phyloP scores from a whole-genome alignment of 2,329 filamentous ascomycete species.

The Fusarium nelsonii region DNA sequence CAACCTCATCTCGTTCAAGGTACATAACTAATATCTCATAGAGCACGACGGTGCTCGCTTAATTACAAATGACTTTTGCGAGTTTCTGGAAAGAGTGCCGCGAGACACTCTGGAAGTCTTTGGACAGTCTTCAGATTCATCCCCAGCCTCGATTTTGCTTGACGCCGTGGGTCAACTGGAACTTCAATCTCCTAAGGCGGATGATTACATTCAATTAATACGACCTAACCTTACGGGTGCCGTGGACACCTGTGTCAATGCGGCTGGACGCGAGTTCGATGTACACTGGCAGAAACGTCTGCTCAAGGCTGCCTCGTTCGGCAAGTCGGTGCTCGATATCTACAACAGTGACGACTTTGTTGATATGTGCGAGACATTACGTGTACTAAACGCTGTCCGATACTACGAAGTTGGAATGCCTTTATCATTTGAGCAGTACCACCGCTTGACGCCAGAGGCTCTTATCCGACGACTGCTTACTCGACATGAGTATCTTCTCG shows the following conservation, averaged over 20 bases:
- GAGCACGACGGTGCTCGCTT: constrained; percentile 88
- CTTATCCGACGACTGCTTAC: constrained; percentile 89
- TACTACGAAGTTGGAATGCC: constrained; percentile 93
- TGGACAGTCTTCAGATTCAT: constrained; percentile 86
- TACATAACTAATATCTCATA: constrained; percentile 45
- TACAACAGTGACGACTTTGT: constrained; percentile 99
- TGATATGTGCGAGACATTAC: constrained; percentile 94
- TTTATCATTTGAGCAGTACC: constrained; percentile 92
- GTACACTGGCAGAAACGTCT: constrained; percentile 94
- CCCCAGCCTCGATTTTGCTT: constrained; percentile 89
- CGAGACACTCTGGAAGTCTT: constrained; percentile 90
- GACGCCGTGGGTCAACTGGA: constrained; percentile 94
- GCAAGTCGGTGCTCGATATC: constrained; percentile 95
- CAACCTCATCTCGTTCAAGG: fast-evolving
- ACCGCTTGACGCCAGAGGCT: constrained; percentile 88
- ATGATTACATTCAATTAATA: constrained; percentile 97
- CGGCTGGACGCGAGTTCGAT: constrained; percentile 91
- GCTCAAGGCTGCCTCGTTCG: constrained; percentile 95
- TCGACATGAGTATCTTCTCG: constrained; percentile 90
- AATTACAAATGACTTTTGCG: constrained; percentile 93
- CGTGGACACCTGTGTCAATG: constrained; percentile 92
- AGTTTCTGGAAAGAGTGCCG: constrained; percentile 95
- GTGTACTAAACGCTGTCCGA: constrained; percentile 91
- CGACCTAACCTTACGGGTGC: constrained; percentile 88
- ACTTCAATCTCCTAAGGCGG: constrained; percentile 93